Conservation (phyloP, 805 yeast genomes). For the Ogataea pilisensis region DNA sequence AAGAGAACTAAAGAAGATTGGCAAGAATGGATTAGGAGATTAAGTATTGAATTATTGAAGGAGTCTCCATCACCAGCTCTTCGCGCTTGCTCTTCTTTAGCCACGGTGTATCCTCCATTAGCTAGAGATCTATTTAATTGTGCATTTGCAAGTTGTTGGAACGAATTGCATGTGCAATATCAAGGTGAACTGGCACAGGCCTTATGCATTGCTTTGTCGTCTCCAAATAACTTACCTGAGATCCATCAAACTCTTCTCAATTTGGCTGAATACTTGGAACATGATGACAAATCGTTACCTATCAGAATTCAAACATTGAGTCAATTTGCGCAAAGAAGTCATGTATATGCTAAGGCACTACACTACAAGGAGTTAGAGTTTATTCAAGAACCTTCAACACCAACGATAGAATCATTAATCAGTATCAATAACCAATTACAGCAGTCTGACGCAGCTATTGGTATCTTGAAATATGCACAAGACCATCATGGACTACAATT, state of each 20-base stretch:
- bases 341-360: constrained; percentile 95
- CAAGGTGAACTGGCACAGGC: constrained; percentile 87
- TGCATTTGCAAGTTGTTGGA: constrained; percentile 95
- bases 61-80: constrained; percentile 94
- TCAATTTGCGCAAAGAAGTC: constrained; percentile 89
- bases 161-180: constrained; percentile 79
- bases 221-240: constrained; percentile 93
- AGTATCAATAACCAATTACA: constrained; percentile 91
- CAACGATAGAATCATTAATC: constrained; percentile 87
- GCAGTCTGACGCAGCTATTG: constrained; percentile 97
- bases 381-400: constrained; percentile 86
- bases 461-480: constrained; percentile 91
- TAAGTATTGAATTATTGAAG: constrained; percentile 79
- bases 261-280: constrained; percentile 95
- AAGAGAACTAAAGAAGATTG: constrained; percentile 91
- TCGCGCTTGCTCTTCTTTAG: constrained; percentile 87
- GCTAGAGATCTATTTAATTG: constrained; percentile 91
- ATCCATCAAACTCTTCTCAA: constrained; percentile 86
- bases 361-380: constrained; percentile 95
- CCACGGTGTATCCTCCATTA: constrained; percentile 79
- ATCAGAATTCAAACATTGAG: constrained; percentile 87
- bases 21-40: constrained; percentile 94
- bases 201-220: constrained; percentile 79
- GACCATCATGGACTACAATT: constrained; percentile 85
- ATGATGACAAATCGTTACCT: constrained; percentile 91